Base-by-base conservation (phyloP, 495 filamentous ascomycete species). In the Aeminium ludgeri region DNA sequence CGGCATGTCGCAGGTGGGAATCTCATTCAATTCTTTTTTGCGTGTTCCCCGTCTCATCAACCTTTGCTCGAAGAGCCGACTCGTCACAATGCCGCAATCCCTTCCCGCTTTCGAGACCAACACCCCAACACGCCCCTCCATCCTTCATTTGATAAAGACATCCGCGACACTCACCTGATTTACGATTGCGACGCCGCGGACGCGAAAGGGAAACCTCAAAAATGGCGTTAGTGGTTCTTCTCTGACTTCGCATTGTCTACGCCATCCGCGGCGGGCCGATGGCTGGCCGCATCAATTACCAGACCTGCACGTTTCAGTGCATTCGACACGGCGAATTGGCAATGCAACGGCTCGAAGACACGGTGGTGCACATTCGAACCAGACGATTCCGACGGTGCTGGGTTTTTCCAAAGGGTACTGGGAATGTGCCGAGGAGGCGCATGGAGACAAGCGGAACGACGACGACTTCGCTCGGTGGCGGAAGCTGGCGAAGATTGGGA, bases 171-270 rank as follows among this genome's bases (percentile, higher is more conserved):
- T 17, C 62, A 65, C 38, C 50, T 63, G 25, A 57, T 65, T 18
- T 65, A 67, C 43, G 58, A 66, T 47, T 62, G 60, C 33, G 52
- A 44, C 6, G 57, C 55, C 1, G 40, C 57, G 23, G 52, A 57
- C 35, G 36, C 37, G 12, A n/a, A 52, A 11, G 55, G 58, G 12
- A 55, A 56, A n/a, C 50, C 56, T 1, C 54, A 61, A 36, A 65
- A 59, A 50, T 64, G 61, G 63, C 58, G 59, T 12, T 64, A 65
- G 57, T 63, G 59, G 57, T 65, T 64, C 47, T 57, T 59, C 1
- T 62, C 64, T n/a, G n/a, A n/a, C n/a, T n/a, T n/a, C n/a, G n/a
- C n/a, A n/a, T n/a, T n/a, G n/a, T n/a, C n/a, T n/a, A n/a, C n/a
- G n/a, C n/a, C n/a, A n/a, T n/a, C n/a, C n/a, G n/a, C n/a, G n/a